Evolutionary conservation across 306 rosid genomes (phyloP).

Genomic region (Begonia peltatifolia): DNA sequence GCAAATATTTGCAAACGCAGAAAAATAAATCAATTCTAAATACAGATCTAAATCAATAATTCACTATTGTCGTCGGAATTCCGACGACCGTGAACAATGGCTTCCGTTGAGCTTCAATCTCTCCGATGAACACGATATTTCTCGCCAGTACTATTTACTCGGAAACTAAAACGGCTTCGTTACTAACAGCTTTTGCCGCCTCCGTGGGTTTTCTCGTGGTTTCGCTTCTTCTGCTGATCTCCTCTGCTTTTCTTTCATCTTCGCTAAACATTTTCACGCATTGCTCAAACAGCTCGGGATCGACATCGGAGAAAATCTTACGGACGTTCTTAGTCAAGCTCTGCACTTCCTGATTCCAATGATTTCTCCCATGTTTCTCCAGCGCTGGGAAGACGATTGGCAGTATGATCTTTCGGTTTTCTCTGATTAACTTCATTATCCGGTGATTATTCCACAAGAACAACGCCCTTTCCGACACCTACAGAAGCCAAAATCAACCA

Average conservation of each 20-base stretch:
- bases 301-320: background rate
- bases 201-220: conserved; percentile 1
- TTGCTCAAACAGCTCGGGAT: conserved; percentile 3
- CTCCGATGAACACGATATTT: no score
- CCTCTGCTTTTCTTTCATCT: background rate
- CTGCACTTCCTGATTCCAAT: conserved; percentile 4
- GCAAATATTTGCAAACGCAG: no score
- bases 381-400: conserved; percentile 2
- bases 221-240: background rate
- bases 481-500: background rate
- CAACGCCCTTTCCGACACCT: conserved; percentile 5
- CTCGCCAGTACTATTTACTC: no score
- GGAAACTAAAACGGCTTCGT: background rate
- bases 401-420: conserved; percentile 1
- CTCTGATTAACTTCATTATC: background rate
- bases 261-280: background rate
- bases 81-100: no score
- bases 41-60: no score
- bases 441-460: conserved; percentile 1
- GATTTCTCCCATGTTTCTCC: background rate
- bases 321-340: background rate
- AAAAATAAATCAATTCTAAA: no score
- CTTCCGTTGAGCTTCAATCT: no score
- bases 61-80: no score
- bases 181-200: background rate